phyloP scores from a whole-genome alignment of 805 yeast genomes.

The Yarrowia hollandica region DNA sequence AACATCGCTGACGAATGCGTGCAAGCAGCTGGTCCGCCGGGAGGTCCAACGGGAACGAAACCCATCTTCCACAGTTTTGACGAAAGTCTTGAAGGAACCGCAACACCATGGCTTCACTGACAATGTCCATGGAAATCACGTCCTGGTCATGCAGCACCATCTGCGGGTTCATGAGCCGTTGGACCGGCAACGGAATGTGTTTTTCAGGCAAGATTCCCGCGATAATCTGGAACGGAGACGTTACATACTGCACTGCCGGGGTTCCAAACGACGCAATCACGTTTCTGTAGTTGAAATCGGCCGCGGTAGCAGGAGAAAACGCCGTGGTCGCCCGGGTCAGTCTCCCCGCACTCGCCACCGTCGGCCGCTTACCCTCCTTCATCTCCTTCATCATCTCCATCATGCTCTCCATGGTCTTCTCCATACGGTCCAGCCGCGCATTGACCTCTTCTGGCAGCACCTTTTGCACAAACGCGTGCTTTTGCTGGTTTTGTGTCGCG shows the following conservation, averaged over 20 bases:
- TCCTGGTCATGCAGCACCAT: slow-evolving; percentile 45
- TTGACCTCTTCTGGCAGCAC: slow-evolving; percentile 30
- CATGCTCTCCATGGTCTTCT: slow-evolving; percentile 29
- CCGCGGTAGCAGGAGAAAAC: neutral
- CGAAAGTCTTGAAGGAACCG: slow-evolving; percentile 58
- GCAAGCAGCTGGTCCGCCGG: slow-evolving; percentile 52
- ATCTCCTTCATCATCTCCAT: slow-evolving; percentile 22
- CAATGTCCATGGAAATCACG: slow-evolving; percentile 51
- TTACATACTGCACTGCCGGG: slow-evolving; percentile 44
- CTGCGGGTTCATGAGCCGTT: slow-evolving; percentile 41
- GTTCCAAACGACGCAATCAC: slow-evolving; percentile 40
- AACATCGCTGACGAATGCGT: slow-evolving; percentile 50
- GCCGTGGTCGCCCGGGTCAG: neutral
- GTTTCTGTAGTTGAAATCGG: slow-evolving; percentile 15
- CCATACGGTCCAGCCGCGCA: slow-evolving; percentile 36
- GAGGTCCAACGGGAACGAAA: slow-evolving; percentile 60
- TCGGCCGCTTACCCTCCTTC: slow-evolving; percentile 5
- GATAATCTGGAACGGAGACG: slow-evolving; percentile 50
- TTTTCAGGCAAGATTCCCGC: slow-evolving; percentile 41
- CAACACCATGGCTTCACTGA: slow-evolving; percentile 51
- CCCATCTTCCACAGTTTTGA: slow-evolving; percentile 75
- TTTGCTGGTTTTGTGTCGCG: slow-evolving; percentile 10
- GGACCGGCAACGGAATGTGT: slow-evolving; percentile 44
- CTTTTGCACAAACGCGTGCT: slow-evolving; percentile 30
- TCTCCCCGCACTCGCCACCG: neutral